phyloP scores from a whole-genome alignment of 164 flowering plant species.

The Litsea cubeba region DNA sequence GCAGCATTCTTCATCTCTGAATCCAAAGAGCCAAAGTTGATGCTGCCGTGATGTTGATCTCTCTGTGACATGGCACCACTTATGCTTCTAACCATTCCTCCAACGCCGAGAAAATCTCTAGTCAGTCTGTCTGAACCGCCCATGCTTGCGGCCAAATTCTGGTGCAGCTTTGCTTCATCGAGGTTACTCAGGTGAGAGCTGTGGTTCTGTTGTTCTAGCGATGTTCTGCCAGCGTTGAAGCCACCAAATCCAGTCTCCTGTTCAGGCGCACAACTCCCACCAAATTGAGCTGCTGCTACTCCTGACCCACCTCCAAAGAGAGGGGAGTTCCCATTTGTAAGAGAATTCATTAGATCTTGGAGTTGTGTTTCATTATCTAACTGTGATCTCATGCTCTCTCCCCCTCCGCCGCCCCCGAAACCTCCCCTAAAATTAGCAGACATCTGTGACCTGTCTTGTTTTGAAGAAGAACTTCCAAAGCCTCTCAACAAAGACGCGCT shows the following conservation, averaged over 20 bases:
- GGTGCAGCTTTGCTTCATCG: constrained; percentile 35
- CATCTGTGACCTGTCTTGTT: constrained; percentile 18
- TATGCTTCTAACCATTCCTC: constrained; percentile 51
- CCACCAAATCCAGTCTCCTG: constrained; percentile 27
- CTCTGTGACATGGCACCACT: constrained; percentile 30
- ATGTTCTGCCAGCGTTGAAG: constrained; percentile 15
- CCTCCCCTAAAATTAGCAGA: constrained; percentile 22
- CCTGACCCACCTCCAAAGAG: constrained; percentile 23
- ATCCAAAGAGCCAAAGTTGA: constrained; percentile 36
- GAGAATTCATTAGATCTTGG: constrained; percentile 56
- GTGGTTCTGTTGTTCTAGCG: constrained; percentile 22
- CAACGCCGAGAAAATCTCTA: constrained; percentile 76
- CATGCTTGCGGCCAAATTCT: constrained; percentile 24
- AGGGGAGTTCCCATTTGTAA: constrained; percentile 36
- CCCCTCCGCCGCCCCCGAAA: constrained; percentile 14
- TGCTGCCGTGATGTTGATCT: constrained; percentile 30
- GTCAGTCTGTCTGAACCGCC: constrained; percentile 61
- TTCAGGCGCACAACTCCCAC: constrained; percentile 7
- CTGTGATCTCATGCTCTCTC: constrained; percentile 26
- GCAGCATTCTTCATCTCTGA: constrained; percentile 29
- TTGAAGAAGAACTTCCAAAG: constrained; percentile 36
- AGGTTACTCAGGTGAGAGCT: constrained; percentile 17
- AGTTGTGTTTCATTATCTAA: constrained; percentile 37
- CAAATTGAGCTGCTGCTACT: constrained; percentile 17
- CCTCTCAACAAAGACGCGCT: constrained; percentile 38